Base-by-base conservation (phyloP, 2,329 filamentous ascomycete species). In the Chrysoporthe austroafricana region DNA sequence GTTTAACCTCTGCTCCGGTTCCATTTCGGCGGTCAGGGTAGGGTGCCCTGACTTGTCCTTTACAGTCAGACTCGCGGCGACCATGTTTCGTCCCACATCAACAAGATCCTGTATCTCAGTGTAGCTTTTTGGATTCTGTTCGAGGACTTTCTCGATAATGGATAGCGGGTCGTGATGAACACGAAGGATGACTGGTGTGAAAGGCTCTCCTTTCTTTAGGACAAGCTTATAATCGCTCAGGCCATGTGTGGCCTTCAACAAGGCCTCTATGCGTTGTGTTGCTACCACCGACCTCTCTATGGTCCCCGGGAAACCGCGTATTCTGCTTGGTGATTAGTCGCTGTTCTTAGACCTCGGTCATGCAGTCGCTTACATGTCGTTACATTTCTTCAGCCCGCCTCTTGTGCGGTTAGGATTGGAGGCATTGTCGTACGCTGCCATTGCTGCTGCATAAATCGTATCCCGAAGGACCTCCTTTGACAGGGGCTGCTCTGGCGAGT, bases 391-490 rank as follows among this genome's bases (percentile, higher is more conserved):
- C 73, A 96, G 84, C 0, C 90, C 90, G 18, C 92, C 92, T 71
- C 92, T 85, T 1, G 86, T 91, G 66, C 88, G 87, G 73, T 95
- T 94, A 0, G 91, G 91, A 73, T 96, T 96, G 32, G 90, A 92
- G 3, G 92, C 92, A 74, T 92, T 92, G 74, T 96, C 92, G 74
- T 94, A 96, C 4, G 90, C 86, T 64, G 86, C 83, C 80, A 94
- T 85, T 1, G 90, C 90, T 59, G 88, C 83, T 1, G 82, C 82
- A 54, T 91, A 80, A 9, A 93, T 81, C 1, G 88, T 86, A 4
- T 87, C 83, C 73, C 88, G 86, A 1, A 93, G 78, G 7, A 83
- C 76, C 3, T 83, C 77, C 2, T 76, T 73, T 2, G 83, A 73
- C 3, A 92, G 79, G 4, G 85, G 84, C 3, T 76, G 77, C 21